phyloP scores from a whole-genome alignment of 1,139 yeast genomes.

The Yueomyces sp. region DNA sequence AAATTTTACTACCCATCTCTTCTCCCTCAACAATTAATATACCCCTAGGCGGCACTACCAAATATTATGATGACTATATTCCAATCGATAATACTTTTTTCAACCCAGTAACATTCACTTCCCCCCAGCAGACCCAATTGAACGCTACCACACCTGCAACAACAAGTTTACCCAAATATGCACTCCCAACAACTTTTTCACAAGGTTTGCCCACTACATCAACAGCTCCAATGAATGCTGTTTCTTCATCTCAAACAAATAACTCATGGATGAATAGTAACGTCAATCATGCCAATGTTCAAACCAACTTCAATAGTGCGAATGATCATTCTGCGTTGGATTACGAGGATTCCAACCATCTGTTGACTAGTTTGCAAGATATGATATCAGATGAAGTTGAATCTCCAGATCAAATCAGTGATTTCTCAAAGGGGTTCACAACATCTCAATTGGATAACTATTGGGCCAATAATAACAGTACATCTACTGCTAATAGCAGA shows the following conservation, averaged over 20 bases:
- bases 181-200: background rate
- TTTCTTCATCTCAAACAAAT: background rate
- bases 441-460: conserved; percentile 23
- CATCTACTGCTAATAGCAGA: background rate
- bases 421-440: conserved; percentile 21
- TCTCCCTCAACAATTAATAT: no score
- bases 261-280: background rate
- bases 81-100: no score
- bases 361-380: conserved; percentile 22
- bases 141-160: background rate
- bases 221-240: background rate
- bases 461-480: conserved; percentile 14
- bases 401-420: conserved; percentile 18
- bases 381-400: conserved; percentile 23
- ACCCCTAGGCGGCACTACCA: no score
- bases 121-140: no score
- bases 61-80: no score
- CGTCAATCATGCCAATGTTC: conserved; percentile 1
- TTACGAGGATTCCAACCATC: conserved; percentile 20
- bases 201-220: background rate
- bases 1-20: no score
- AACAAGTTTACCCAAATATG: background rate
- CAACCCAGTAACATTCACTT: no score
- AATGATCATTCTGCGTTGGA: conserved; percentile 13
- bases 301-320: background rate